These are phyloP conservation scores for Phlegmacium glaucopus DNA, from an alignment of 768 basidiomycete genomes.

Conservation along the genomic window DNA sequence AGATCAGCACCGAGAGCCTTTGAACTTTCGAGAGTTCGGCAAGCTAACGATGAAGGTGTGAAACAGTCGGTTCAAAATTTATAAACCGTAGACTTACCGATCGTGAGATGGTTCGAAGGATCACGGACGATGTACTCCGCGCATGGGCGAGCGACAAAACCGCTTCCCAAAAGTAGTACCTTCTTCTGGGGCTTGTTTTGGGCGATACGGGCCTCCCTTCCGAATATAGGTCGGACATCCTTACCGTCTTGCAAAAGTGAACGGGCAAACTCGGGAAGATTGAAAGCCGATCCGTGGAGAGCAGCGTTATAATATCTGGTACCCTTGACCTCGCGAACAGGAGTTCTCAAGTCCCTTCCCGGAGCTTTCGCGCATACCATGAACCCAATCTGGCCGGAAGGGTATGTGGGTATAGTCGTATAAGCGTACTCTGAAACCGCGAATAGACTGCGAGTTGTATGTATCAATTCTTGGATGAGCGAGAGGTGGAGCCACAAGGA, in stretches of 20 bases:
- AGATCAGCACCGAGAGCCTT: constrained; percentile 65
- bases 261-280: constrained; percentile 90
- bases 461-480: constrained; percentile 74
- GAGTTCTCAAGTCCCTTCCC: constrained; percentile 64
- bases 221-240: constrained; percentile 73
- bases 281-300: constrained; percentile 80
- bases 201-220: constrained; percentile 50
- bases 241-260: constrained; percentile 69
- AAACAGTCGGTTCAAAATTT: neutral
- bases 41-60: constrained; percentile 46
- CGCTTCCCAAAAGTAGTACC: constrained; percentile 89
- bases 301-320: constrained; percentile 84
- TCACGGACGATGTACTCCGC: constrained; percentile 89
- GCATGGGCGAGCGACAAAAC: constrained; percentile 94
- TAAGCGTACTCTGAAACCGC: constrained; percentile 84
- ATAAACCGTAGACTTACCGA: constrained; percentile 49
- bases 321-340: constrained; percentile 65
- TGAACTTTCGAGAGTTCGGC: constrained; percentile 81
- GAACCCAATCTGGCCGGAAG: constrained; percentile 97
- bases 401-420: constrained; percentile 97
- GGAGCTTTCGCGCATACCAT: constrained; percentile 81
- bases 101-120: constrained; percentile 78
- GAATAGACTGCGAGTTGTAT: constrained; percentile 72
- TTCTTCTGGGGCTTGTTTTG: constrained; percentile 50
- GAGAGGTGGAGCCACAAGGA: constrained; percentile 92